Conservation (phyloP, 441 rosid genomes). For the Aleurites moluccanus region DNA sequence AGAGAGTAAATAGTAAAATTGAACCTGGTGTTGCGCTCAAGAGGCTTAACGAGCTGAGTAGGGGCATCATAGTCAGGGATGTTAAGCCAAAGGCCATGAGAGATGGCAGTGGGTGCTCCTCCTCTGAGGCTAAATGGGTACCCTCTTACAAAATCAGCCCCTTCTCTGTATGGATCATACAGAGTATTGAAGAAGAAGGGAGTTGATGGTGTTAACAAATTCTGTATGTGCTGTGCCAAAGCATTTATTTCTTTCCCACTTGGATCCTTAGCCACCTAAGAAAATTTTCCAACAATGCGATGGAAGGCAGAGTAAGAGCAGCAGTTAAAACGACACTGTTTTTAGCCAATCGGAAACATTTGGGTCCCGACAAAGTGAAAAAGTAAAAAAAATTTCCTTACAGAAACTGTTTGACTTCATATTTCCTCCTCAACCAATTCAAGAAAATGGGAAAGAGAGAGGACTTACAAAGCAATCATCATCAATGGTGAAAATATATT, state of each 20-base stretch:
- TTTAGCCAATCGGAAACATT: not conserved
- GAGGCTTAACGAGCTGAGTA: conserved; percentile 45
- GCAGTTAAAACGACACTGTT: not conserved
- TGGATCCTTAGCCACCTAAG: conserved; percentile 39
- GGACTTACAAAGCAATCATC: conserved; percentile 42
- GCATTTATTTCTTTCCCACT: conserved; percentile 37
- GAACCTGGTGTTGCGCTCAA: conserved; percentile 39
- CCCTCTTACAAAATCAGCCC: conserved; percentile 43
- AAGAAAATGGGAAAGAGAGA: not conserved
- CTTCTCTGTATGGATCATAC: conserved; percentile 39
- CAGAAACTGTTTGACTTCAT: not conserved
- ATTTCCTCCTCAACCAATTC: too few species aligned
- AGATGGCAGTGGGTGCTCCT: conserved; percentile 42
- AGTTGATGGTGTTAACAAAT: conserved; percentile 39
- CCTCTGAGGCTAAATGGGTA: conserved; percentile 41
- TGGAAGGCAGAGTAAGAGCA: not conserved
- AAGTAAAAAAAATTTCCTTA: too few species aligned
- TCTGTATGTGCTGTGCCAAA: conserved; percentile 35
- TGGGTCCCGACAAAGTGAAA: not conserved
- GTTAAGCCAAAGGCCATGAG: conserved; percentile 51
- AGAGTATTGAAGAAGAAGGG: conserved; percentile 45
- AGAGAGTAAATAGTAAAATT: too few species aligned
- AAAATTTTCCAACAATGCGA: too few species aligned
- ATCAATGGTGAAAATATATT: conserved; percentile 41
- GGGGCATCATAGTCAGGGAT: conserved; percentile 47